Conservation (phyloP, 257 asterid species). For the Fraxinus cuspidata region DNA sequence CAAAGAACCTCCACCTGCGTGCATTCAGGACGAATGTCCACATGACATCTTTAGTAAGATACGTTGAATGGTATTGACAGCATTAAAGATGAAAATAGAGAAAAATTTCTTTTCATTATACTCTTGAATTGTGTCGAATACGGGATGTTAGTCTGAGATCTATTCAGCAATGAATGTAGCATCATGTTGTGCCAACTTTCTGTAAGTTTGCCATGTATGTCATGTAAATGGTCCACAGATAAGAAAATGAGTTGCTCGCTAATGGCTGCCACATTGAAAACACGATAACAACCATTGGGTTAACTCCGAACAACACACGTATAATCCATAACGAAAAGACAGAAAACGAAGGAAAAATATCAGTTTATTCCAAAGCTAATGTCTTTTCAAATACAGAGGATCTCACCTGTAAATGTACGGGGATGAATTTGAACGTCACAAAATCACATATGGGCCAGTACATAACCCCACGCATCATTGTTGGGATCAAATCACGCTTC, state of each 20-base stretch:
- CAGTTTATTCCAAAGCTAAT: too few relatives aligned
- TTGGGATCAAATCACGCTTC: constrained; percentile 79
- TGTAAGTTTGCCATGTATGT: constrained; percentile 73
- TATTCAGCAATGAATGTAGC: background rate
- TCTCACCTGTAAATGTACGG: constrained; percentile 78
- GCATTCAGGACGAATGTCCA: background rate
- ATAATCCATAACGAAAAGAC: background rate
- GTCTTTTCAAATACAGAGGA: background rate
- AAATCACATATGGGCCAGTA: constrained; percentile 92
- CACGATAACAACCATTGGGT: constrained; percentile 10
- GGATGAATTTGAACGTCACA: constrained; percentile 77
- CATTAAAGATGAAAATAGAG: too few relatives aligned
- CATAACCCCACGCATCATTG: constrained; percentile 59
- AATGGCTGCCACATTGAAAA: constrained; percentile 63
- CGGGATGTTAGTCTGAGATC: background rate
- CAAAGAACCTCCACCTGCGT: background rate
- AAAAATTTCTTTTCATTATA: too few relatives aligned
- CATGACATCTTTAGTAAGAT: too few relatives aligned
- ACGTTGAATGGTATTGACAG: too few relatives aligned
- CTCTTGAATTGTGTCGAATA: too few relatives aligned
- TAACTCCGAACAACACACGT: background rate
- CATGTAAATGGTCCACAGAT: constrained; percentile 77
- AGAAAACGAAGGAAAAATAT: too few relatives aligned
- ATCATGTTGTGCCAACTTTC: constrained; percentile 47
- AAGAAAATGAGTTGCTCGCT: constrained; percentile 75